These are phyloP conservation scores for Colletotrichum falcatum DNA, from an alignment of 2,329 filamentous ascomycete genomes.

Conservation along the genomic window DNA sequence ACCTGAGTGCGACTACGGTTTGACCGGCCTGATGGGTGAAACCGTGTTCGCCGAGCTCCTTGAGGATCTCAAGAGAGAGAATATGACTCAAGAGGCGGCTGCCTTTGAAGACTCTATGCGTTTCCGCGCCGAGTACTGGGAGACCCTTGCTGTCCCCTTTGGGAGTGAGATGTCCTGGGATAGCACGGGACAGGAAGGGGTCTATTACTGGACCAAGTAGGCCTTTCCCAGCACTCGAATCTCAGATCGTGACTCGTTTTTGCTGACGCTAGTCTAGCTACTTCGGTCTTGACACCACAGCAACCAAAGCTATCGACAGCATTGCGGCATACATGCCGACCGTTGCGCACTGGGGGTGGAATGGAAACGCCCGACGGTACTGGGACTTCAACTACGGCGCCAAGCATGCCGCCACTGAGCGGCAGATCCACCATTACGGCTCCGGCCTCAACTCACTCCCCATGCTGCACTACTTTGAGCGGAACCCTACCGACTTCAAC, in stretches of 20 bases:
- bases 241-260: neutral
- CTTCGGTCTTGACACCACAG: conserved; percentile 61
- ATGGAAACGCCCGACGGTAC: conserved; percentile 70
- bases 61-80: conserved; percentile 62
- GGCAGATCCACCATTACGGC: conserved; percentile 71
- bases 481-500: conserved; percentile 59
- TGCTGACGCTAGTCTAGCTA: conserved; percentile 48
- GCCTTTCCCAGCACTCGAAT: conserved; percentile 15
- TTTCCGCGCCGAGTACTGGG: conserved; percentile 61
- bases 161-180: conserved; percentile 74
- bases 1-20: conserved; percentile 51
- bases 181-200: conserved; percentile 70
- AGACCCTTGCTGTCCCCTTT: conserved; percentile 63
- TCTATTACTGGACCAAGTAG: conserved; percentile 68
- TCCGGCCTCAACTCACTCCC: conserved; percentile 69
- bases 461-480: conserved; percentile 63
- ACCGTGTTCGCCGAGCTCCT: conserved; percentile 67
- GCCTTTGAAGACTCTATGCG: conserved; percentile 60
- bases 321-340: conserved; percentile 69
- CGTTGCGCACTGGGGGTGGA: conserved; percentile 72
- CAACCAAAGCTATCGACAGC: conserved; percentile 62
- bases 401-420: conserved; percentile 57
- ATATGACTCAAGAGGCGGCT: conserved; percentile 45
- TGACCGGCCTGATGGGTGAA: conserved; percentile 69
- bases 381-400: conserved; percentile 63